Evolutionary conservation across 352 stramenopile genomes (phyloP).

Genomic region (Phytophthora parvispora): DNA sequence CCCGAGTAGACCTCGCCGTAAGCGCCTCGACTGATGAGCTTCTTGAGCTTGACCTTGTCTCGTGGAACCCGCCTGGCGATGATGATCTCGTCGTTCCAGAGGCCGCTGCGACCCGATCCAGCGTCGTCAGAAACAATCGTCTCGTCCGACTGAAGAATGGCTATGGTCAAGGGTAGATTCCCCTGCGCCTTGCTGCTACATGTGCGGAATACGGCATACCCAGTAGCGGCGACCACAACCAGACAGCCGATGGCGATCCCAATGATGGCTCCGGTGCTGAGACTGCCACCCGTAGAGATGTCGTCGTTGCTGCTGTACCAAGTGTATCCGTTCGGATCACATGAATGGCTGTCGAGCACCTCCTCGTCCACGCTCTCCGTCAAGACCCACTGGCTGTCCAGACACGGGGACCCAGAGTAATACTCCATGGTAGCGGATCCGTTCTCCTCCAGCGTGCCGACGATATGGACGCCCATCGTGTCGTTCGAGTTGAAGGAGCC

Average conservation of each 20-base stretch:
- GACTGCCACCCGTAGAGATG: background rate
- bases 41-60: too few relatives aligned
- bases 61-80: too few relatives aligned
- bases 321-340: slow-evolving; percentile 2
- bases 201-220: background rate
- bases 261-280: slow-evolving; percentile 1
- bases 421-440: slow-evolving; percentile 7
- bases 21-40: too few relatives aligned
- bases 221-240: background rate
- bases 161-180: background rate
- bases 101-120: too few relatives aligned
- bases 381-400: background rate
- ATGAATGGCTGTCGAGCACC: background rate
- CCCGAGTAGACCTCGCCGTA: too few relatives aligned
- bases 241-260: background rate
- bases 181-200: background rate
- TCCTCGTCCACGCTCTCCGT: background rate
- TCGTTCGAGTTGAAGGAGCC: background rate
- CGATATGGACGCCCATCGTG: too few relatives aligned
- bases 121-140: too few relatives aligned
- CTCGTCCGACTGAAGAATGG: slow-evolving; percentile 6
- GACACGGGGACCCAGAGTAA: background rate
- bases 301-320: slow-evolving; percentile 16
- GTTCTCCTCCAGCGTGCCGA: background rate
- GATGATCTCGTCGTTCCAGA: too few relatives aligned